Percentiles rank a stretch among this genome's conserved stretches.
Conservation (phyloP, 208 protist species). For the Acanthamoeba sp. region DNA sequence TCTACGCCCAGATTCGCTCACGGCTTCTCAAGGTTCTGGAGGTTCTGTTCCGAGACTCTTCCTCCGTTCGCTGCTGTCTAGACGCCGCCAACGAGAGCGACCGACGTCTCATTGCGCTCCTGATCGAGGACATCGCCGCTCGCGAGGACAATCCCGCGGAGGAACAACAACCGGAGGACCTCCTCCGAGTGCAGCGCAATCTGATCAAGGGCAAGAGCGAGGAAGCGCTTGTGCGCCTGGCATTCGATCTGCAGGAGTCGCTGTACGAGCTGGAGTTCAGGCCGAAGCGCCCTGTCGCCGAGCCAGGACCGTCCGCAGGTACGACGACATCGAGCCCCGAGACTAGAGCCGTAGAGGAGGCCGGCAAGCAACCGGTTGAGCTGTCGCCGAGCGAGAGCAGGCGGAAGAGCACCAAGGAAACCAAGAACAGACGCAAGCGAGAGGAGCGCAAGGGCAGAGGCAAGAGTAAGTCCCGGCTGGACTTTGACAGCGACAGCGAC, state of each 20-base stretch:
- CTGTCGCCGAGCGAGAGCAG: neutral
- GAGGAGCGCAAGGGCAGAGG: neutral
- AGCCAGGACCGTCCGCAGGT: neutral
- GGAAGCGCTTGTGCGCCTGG: neutral
- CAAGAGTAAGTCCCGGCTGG: neutral
- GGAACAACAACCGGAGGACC: neutral
- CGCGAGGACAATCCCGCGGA: neutral
- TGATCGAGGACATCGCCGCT: slow-evolving; percentile 6
- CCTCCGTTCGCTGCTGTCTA: neutral
- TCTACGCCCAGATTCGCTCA: slow-evolving; percentile 1
- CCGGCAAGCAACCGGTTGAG: neutral
- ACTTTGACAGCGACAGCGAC: slow-evolving; percentile 1
- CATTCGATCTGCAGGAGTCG: slow-evolving; percentile 12
- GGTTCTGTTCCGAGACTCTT: neutral
- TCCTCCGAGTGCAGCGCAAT: neutral
- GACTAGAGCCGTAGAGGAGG: neutral
- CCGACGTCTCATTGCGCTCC: neutral
- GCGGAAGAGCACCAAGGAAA: neutral
- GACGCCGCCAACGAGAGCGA: neutral
- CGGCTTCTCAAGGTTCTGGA: slow-evolving; percentile 12
- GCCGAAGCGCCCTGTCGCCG: neutral
- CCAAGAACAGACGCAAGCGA: neutral
- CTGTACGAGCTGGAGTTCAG: slow-evolving; percentile 22
- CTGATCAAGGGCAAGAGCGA: slow-evolving; percentile 9
- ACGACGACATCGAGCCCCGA: no score